Percentiles rank a stretch among this genome's conserved stretches.
These are phyloP conservation scores for Ilex aquifolium DNA, from an alignment of 257 asterid genomes.

Conservation along the genomic window DNA sequence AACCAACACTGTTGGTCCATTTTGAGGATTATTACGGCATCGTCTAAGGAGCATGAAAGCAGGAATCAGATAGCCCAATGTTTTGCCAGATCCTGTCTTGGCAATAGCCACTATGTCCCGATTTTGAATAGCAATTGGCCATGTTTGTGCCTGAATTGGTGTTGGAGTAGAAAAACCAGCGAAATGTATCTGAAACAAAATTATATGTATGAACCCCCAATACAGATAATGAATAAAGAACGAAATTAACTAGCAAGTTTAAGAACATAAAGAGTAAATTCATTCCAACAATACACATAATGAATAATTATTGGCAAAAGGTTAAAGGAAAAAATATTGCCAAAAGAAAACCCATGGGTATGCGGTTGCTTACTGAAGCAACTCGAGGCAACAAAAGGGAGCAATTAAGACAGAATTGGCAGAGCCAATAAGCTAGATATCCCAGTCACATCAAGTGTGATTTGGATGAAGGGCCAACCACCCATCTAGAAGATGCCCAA, in stretches of 20 bases:
- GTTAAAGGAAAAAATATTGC: slow-evolving; percentile 25
- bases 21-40: slow-evolving; percentile 63
- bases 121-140: slow-evolving; percentile 83
- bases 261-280: slow-evolving; percentile 7
- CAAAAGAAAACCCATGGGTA: slow-evolving; percentile 50
- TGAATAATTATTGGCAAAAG: slow-evolving; percentile 5
- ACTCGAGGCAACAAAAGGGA: slow-evolving; percentile 83
- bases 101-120: slow-evolving; percentile 96
- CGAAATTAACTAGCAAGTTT: slow-evolving; percentile 6
- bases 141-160: slow-evolving; percentile 96
- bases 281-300: slow-evolving; percentile 1
- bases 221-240: slow-evolving; percentile 13
- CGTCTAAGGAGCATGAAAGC: slow-evolving; percentile 80
- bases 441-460: slow-evolving; percentile 84
- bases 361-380: slow-evolving; percentile 99
- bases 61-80: slow-evolving; percentile 87
- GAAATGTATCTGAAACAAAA: slow-evolving; percentile 54
- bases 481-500: slow-evolving; percentile 76
- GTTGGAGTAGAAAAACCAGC: slow-evolving; percentile 96
- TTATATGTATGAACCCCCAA: slow-evolving; percentile 17
- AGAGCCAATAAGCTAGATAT: slow-evolving; percentile 78
- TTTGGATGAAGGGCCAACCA: slow-evolving; percentile 66
- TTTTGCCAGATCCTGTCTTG: slow-evolving; percentile 97
- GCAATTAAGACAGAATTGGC: slow-evolving; percentile 78
- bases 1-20: slow-evolving; percentile 85